phyloP scores from a whole-genome alignment of 2,329 filamentous ascomycete genomes.

The Stachybotrys elegans region DNA sequence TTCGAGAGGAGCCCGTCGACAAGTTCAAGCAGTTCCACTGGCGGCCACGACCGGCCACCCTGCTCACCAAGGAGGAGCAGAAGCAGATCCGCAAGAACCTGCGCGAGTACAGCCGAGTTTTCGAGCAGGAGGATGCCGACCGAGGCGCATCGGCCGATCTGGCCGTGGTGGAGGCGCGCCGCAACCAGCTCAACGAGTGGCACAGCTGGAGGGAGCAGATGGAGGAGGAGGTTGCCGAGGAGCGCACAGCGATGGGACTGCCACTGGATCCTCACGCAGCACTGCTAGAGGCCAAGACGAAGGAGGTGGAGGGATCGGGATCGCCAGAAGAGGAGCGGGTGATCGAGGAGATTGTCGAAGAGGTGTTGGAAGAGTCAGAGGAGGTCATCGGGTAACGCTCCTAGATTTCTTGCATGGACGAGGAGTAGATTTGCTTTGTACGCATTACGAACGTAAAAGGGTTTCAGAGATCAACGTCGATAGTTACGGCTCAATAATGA shows the following conservation, averaged over 20 bases:
- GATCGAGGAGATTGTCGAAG: constrained; percentile 84
- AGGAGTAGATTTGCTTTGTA: constrained; percentile 25
- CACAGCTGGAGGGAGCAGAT: constrained; percentile 72
- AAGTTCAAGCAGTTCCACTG: constrained; percentile 98
- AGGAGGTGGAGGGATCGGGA: constrained; percentile 43
- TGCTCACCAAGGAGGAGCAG: constrained; percentile 94
- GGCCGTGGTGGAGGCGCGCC: constrained; percentile 84
- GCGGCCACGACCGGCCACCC: constrained; percentile 86
- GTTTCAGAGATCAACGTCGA: too few species aligned
- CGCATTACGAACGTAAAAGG: constrained; percentile 29
- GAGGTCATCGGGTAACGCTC: constrained; percentile 51
- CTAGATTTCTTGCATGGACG: constrained; percentile 20
- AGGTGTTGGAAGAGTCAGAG: constrained; percentile 81
- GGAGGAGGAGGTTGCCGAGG: constrained; percentile 66
- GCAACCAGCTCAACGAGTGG: constrained; percentile 84
- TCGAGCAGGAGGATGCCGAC: constrained; percentile 92
- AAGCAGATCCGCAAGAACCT: constrained; percentile 98
- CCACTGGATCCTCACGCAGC: constrained; percentile 60
- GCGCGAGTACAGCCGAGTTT: constrained; percentile 89
- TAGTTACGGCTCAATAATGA: not conserved
- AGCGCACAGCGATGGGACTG: constrained; percentile 63
- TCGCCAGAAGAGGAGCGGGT: constrained; percentile 65
- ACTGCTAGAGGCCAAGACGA: constrained; percentile 52
- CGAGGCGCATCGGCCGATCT: constrained; percentile 91
- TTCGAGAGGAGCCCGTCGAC: constrained; percentile 87